Percentiles rank a stretch among this genome's conserved stretches.
Evolutionary conservation across 805 yeast species (phyloP).

Genomic region (Pichia scutulata): DNA sequence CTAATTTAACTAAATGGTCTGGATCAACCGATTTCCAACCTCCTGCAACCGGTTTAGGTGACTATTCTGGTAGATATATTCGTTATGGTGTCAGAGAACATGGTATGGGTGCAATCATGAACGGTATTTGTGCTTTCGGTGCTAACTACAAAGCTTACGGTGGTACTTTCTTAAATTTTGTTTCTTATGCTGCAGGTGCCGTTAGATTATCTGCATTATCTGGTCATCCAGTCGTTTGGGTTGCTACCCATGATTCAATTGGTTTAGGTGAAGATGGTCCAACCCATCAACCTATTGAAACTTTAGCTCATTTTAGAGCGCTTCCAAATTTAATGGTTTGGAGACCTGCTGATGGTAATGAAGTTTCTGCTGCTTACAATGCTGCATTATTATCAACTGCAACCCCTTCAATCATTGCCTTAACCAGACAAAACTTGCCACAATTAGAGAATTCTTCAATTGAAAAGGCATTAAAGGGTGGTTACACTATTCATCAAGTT

Average conservation of each 20-base stretch:
- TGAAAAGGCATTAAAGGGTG: conserved; percentile 93
- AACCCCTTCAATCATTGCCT: conserved; percentile 70
- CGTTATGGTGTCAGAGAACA: conserved; percentile 99
- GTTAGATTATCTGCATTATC: conserved; percentile 78
- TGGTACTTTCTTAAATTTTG: conserved; percentile 96
- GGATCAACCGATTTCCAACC: conserved; percentile 91
- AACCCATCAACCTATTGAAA: conserved; percentile 89
- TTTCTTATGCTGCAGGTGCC: conserved; percentile 79
- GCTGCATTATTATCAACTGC: conserved; percentile 50
- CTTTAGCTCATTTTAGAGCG: conserved; percentile 81
- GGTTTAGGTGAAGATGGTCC: conserved; percentile 94
- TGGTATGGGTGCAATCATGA: conserved; percentile 97
- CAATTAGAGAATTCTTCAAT: conserved; percentile 89
- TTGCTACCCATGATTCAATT: conserved; percentile 84
- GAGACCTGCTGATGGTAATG: conserved; percentile 95
- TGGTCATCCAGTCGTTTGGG: conserved; percentile 78
- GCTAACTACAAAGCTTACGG: conserved; percentile 86
- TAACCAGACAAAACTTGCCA: conserved; percentile 83
- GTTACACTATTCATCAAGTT: conserved; percentile 64
- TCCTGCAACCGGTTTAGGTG: conserved; percentile 70
- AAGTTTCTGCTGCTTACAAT: conserved; percentile 75
- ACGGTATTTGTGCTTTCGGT: conserved; percentile 91
- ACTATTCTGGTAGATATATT: conserved; percentile 85
- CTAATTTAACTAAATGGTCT: conserved; percentile 86
- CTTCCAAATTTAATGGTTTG: conserved; percentile 74